Evolutionary conservation across 805 yeast species (phyloP).

Genomic region (Lachancea cidri): DNA sequence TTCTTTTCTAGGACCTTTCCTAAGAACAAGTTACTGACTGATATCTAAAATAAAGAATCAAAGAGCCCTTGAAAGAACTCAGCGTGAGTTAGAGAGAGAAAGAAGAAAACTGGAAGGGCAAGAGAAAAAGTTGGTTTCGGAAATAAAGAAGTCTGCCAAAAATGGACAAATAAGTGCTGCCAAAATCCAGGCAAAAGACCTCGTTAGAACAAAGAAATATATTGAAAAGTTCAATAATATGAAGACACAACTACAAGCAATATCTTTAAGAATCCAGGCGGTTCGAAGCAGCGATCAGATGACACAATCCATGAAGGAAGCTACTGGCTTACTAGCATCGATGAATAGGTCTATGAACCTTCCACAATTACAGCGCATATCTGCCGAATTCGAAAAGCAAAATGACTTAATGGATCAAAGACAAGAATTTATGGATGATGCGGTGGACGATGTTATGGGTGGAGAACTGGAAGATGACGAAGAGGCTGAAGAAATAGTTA

Average conservation of each 20-base stretch:
- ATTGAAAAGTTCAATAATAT: constrained; percentile 83
- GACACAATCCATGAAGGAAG: constrained; percentile 92
- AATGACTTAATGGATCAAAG: constrained; percentile 97
- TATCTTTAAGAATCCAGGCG: constrained; percentile 82
- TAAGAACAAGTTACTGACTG: constrained; percentile 3
- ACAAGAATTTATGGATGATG: constrained; percentile 98
- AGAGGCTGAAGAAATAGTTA: constrained; percentile 86
- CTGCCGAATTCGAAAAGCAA: constrained; percentile 92
- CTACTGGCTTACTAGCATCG: constrained; percentile 74
- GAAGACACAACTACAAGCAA: constrained; percentile 95
- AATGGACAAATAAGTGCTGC: constrained; percentile 84
- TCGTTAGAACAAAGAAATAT: constrained; percentile 78
- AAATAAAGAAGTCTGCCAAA: constrained; percentile 89
- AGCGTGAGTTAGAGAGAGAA: constrained; percentile 88
- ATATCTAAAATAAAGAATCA: constrained; percentile 60
- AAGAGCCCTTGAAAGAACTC: constrained; percentile 90
- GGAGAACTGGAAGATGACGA: constrained; percentile 84
- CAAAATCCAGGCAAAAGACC: constrained; percentile 92
- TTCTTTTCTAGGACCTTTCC: neutral
- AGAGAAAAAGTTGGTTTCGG: constrained; percentile 80
- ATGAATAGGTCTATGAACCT: constrained; percentile 90
- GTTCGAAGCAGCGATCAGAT: constrained; percentile 92
- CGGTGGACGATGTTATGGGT: constrained; percentile 94
- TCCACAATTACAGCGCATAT: constrained; percentile 81
- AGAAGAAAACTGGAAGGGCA: constrained; percentile 80